These are phyloP conservation scores for Penicillium argentinense DNA, from an alignment of 495 filamentous ascomycete genomes.

Conservation along the genomic window DNA sequence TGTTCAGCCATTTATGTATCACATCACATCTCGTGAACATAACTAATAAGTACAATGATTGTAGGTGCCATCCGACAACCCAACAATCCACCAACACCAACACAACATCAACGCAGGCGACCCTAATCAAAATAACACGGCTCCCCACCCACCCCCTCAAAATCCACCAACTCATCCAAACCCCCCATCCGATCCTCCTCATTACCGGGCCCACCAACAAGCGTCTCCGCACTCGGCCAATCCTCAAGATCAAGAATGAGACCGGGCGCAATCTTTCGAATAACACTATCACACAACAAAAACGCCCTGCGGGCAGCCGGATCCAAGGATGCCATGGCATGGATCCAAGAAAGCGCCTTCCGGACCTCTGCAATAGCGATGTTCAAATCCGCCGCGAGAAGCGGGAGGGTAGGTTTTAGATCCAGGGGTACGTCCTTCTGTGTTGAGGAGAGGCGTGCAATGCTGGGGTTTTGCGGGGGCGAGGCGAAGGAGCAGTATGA, in stretches of 20 bases:
- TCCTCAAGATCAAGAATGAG: conserved; percentile 31
- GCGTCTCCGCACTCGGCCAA: conserved; percentile 21
- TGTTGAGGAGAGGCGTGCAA: too few relatives aligned
- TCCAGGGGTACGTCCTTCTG: too few relatives aligned
- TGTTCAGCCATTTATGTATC: too few relatives aligned
- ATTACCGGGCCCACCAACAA: background rate
- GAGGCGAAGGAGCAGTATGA: conserved; percentile 24
- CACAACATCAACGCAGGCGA: too few relatives aligned
- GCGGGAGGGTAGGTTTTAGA: background rate
- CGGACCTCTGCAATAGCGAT: conserved; percentile 42
- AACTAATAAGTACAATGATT: too few relatives aligned
- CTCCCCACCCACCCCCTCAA: background rate
- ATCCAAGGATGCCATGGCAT: conserved; percentile 43
- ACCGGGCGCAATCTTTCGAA: conserved; percentile 27
- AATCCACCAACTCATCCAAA: conserved; percentile 10
- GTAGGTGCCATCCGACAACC: too few relatives aligned
- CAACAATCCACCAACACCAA: too few relatives aligned
- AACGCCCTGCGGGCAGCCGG: conserved; percentile 50
- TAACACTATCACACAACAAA: conserved; percentile 33
- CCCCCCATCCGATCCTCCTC: conserved; percentile 8
- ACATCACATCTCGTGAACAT: too few relatives aligned
- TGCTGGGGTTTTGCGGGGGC: background rate
- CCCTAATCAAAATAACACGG: background rate
- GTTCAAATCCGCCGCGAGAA: conserved; percentile 11
- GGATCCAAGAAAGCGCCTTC: conserved; percentile 52